Evolutionary conservation across 1,139 yeast genomes (phyloP).

Genomic region (Zygosaccharomyces pseudobailii): DNA sequence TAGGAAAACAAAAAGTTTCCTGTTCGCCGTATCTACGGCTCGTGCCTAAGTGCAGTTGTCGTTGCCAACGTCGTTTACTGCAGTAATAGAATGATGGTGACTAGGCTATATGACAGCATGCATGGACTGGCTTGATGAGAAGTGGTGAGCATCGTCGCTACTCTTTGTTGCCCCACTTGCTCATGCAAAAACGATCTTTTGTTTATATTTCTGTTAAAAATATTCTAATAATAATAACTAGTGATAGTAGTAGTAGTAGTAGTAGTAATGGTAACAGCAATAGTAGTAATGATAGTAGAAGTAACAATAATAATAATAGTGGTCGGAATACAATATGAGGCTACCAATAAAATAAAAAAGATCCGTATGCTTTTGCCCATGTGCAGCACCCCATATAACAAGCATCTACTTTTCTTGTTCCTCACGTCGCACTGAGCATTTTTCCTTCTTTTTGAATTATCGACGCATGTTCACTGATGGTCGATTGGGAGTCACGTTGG

Average conservation of each 20-base stretch:
- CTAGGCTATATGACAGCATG: background rate
- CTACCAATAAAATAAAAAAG: background rate
- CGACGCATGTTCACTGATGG: background rate
- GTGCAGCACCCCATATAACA: background rate
- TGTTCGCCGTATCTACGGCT: background rate
- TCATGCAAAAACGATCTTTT: background rate
- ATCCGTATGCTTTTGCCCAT: background rate
- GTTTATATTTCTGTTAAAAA: background rate
- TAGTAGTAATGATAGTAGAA: background rate
- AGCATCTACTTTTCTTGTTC: background rate
- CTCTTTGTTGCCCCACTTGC: background rate
- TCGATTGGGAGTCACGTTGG: background rate
- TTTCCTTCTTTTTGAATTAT: background rate
- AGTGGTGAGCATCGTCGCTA: background rate
- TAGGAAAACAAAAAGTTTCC: constrained; percentile 1
- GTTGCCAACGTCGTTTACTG: too few relatives aligned
- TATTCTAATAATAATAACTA: too few relatives aligned
- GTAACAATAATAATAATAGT: background rate
- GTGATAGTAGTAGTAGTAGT: background rate
- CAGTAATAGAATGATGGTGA: too few relatives aligned
- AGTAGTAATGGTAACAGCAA: background rate
- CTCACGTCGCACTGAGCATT: background rate
- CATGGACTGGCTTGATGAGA: background rate
- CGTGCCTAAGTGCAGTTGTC: background rate
- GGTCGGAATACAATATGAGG: background rate